Evolutionary conservation across 768 basidiomycete genomes (phyloP), one percentile per base, ranked within the genome.

Genomic region (Xerocomus brunneocitrinus): DNA sequence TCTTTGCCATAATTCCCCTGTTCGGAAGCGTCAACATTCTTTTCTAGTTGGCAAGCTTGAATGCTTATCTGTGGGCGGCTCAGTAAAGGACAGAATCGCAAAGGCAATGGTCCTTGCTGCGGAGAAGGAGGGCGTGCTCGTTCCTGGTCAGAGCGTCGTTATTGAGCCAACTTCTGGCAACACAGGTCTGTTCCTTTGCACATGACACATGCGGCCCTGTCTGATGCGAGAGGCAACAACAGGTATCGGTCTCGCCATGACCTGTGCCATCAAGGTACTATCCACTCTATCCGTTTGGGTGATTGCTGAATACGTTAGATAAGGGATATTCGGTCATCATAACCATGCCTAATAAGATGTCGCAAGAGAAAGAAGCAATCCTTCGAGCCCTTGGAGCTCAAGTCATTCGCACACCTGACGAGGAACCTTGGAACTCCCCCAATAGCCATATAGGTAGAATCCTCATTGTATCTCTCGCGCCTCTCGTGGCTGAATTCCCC

Each of bases 31-130:
- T 28, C 12, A 24, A 41, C 28, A 19, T 12, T 46, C 27, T 30
- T 14, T 16, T 31, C 32, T n/a, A 95, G 90, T 95, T 65, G 95
- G 79, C 7, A 98, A 97, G 71, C 77, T 89, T 14, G 95, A 99
- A 62, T 98, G 82, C 67, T 80, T 90, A 65, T 93, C 90, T 19
- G 86, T 84, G 2, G 97, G 95, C 9, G 95, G 95, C 3, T 93
- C 89, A 3, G 88, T 98, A 54, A 99, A 99, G 74, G 95, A 98
- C 67, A 78, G 95, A 54, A 95, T 98, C 49, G 95, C 94, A 27
- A 95, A 92, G 69, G 84, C 91, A 10, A 99, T 99, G 95, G 83
- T 98, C 2, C 87, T 93, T 58, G 81, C 86, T n/a, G 97, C 95
- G 6, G 97, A 99, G 76, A 76, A 77, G 50, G 85, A 91, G 32